Evolutionary conservation across 2,329 filamentous ascomycete species (phyloP).

Genomic region (Cercospora zeina): DNA sequence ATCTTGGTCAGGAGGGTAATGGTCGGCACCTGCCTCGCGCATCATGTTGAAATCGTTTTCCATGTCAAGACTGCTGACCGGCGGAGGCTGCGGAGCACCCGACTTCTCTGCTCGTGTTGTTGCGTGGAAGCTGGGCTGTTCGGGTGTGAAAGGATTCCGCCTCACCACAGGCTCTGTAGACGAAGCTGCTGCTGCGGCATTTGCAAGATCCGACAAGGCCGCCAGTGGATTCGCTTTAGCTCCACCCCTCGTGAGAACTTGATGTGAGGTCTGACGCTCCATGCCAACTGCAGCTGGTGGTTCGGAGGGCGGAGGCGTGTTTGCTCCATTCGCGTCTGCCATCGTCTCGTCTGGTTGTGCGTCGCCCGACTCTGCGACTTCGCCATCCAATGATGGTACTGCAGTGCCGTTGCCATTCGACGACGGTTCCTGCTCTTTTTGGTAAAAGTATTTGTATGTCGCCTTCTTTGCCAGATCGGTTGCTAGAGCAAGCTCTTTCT

Average conservation of each 20-base stretch:
- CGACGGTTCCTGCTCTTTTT: conserved; percentile 38
- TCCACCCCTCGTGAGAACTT: conserved; percentile 55
- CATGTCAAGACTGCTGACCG: conserved; percentile 47
- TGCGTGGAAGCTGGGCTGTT: conserved; percentile 49
- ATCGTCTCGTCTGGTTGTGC: conserved; percentile 32
- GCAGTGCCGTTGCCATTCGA: conserved; percentile 35
- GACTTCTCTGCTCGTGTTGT: conserved; percentile 50
- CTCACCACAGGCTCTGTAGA: conserved; percentile 33
- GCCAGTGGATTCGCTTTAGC: conserved; percentile 50
- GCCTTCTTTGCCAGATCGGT: conserved; percentile 63
- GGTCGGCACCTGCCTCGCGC: conserved; percentile 36
- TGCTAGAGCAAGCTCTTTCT: conserved; percentile 64
- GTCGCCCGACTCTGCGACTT: conserved; percentile 35
- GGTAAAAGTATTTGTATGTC: conserved; percentile 59
- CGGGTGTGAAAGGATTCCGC: conserved; percentile 48
- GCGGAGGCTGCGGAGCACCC: conserved; percentile 49
- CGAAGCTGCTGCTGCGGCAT: conserved; percentile 41
- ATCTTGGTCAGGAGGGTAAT: conserved; percentile 15
- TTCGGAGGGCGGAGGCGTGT: conserved; percentile 35
- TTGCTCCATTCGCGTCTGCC: conserved; percentile 31
- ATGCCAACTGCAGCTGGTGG: conserved; percentile 51
- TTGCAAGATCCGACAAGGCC: conserved; percentile 58
- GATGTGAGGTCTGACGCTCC: conserved; percentile 60
- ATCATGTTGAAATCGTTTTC: conserved; percentile 55
- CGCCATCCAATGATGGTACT: conserved; percentile 37